A percentile compares a stretch with the other conserved stretches of the same genome.
Conservation (phyloP, 1,284 basidiomycete species). For the Porogramme epimiltina region DNA sequence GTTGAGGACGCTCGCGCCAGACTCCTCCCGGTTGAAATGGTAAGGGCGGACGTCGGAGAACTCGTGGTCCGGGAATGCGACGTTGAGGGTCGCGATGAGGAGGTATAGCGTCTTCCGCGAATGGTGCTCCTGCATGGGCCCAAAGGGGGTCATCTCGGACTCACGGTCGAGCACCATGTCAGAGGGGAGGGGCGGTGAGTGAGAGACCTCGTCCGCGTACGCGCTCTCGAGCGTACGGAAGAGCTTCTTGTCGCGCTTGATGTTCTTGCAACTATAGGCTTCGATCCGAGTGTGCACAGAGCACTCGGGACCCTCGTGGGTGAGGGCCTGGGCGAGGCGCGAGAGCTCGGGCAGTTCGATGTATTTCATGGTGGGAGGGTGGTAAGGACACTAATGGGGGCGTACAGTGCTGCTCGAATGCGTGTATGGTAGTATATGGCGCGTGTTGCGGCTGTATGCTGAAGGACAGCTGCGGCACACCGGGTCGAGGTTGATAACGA, state of each 20-base stretch:
- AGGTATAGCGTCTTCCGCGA: conserved; percentile 91
- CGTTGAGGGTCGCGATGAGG: conserved; percentile 95
- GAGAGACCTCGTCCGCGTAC: conserved; percentile 76
- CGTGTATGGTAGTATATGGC: no score
- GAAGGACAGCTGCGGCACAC: no score
- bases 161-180: conserved; percentile 65
- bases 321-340: conserved; percentile 81
- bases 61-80: conserved; percentile 97
- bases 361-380: conserved; percentile 75
- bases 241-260: conserved; percentile 95
- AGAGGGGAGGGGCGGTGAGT: conserved; percentile 70
- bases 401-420: neutral
- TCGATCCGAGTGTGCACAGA: conserved; percentile 93
- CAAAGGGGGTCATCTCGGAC: conserved; percentile 77
- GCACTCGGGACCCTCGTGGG: conserved; percentile 86
- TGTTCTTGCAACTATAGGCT: conserved; percentile 97
- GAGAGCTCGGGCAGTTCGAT: conserved; percentile 85
- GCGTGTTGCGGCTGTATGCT: conserved; percentile 7
- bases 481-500: no score
- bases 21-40: conserved; percentile 87
- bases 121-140: conserved; percentile 72
- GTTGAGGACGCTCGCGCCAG: conserved; percentile 76
- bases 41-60: conserved; percentile 92
- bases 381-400: neutral
- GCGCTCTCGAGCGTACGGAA: conserved; percentile 90